Conservation (phyloP, 1,284 basidiomycete species). For the Apiotrichum siamense region DNA sequence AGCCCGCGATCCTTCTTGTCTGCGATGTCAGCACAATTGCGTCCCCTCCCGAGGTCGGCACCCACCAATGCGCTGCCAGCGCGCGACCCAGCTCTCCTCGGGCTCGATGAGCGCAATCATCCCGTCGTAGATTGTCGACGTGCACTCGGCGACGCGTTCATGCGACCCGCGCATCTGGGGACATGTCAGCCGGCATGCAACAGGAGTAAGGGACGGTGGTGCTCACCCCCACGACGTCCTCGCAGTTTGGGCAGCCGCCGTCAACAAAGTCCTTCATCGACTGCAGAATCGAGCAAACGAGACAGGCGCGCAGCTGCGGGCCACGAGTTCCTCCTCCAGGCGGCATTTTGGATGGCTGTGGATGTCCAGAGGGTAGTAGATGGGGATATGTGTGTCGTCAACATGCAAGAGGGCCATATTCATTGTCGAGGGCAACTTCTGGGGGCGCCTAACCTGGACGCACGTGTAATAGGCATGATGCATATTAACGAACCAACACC, state of each 20-base stretch:
- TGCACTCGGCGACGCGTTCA: conserved; percentile 79
- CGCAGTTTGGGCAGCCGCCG: conserved; percentile 92
- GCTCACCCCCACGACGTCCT: conserved; percentile 84
- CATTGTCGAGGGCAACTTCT: no score
- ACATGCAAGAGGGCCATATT: no score
- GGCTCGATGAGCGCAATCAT: conserved; percentile 83
- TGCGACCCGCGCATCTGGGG: conserved; percentile 76
- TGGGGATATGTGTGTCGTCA: no score
- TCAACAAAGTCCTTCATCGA: conserved; percentile 75
- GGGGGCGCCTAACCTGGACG: no score
- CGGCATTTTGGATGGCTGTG: conserved; percentile 17
- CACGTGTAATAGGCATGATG: no score
- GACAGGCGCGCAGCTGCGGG: conserved; percentile 70
- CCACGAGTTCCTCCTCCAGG: conserved; percentile 24
- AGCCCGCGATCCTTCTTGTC: conserved; percentile 79
- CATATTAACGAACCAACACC: no score
- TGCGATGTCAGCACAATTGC: conserved; percentile 35
- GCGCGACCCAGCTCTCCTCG: conserved; percentile 87
- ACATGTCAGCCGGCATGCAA: no score
- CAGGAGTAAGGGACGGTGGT: no score
- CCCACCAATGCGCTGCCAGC: conserved; percentile 84
- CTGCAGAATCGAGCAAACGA: conserved; percentile 87
- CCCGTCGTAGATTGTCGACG: conserved; percentile 91
- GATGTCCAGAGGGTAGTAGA: neutral
- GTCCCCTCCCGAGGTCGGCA: conserved; percentile 15